Evolutionary conservation across 2,329 filamentous ascomycete genomes (phyloP).

Genomic region (Curvularia lunata): DNA sequence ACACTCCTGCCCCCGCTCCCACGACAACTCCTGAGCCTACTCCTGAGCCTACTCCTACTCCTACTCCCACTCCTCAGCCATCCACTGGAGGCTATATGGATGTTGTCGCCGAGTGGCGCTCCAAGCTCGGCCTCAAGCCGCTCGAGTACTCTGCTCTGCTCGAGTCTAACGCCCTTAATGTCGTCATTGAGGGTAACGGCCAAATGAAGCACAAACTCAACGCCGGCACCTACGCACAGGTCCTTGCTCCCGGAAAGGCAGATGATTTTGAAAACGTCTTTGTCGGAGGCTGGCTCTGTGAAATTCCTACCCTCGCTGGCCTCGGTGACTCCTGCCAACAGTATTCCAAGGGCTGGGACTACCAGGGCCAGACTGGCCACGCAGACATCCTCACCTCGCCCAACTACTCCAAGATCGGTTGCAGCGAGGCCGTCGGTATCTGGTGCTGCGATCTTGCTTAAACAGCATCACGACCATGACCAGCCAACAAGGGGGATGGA

Average conservation of each 20-base stretch:
- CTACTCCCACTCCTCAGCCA: constrained; percentile 13
- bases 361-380: constrained; percentile 42
- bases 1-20: constrained; percentile 3
- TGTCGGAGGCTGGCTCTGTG: constrained; percentile 47
- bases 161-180: constrained; percentile 35
- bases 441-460: constrained; percentile 45
- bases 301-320: constrained; percentile 35
- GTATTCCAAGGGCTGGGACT: constrained; percentile 36
- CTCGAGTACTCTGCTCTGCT: constrained; percentile 31
- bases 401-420: constrained; percentile 42
- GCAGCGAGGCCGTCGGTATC: constrained; percentile 31
- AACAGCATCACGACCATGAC: constrained; percentile 6
- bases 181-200: constrained; percentile 33
- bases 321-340: constrained; percentile 34
- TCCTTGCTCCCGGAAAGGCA: constrained; percentile 35
- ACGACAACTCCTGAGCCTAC: constrained; percentile 12
- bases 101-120: constrained; percentile 37
- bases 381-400: constrained; percentile 38
- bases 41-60: constrained; percentile 14
- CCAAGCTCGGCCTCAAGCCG: constrained; percentile 33
- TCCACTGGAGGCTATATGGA: constrained; percentile 33
- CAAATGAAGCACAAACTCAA: constrained; percentile 44
- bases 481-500: constrained; percentile 1
- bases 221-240: constrained; percentile 37
- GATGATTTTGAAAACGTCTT: constrained; percentile 37